Percentiles rank a stretch among this genome's conserved stretches.
These are phyloP conservation scores for Perkinsus marinus DNA, from an alignment of 169 alveolate genomes.

Conservation along the genomic window DNA sequence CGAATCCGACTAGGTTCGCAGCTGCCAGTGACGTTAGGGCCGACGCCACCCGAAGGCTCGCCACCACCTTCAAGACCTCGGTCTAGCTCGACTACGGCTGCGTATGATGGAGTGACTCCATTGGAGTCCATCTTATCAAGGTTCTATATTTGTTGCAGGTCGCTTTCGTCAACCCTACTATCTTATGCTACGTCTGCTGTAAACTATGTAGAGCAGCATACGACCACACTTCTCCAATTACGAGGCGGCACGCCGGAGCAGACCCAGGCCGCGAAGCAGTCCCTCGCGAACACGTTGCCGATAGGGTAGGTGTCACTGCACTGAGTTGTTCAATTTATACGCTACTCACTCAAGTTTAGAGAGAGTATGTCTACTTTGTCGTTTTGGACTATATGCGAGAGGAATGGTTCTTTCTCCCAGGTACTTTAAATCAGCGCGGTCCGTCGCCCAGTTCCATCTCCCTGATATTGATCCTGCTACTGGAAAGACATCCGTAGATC, in stretches of 20 bases:
- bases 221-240: neutral
- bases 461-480: neutral
- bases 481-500: neutral
- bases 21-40: neutral
- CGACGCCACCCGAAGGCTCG: neutral
- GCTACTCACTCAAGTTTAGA: neutral
- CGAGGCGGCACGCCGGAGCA: neutral
- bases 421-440: neutral
- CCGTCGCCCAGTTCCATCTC: neutral
- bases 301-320: neutral
- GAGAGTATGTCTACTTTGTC: no score
- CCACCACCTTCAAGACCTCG: neutral
- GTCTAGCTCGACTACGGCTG: neutral
- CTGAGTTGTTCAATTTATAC: no score
- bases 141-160: neutral
- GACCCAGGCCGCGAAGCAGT: neutral
- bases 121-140: no score
- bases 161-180: neutral
- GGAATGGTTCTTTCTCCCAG: no score
- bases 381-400: no score
- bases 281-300: neutral
- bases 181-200: neutral
- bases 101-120: neutral
- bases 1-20: neutral
- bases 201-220: neutral